Conservation (phyloP, 331 rosid genomes). For the Pyracantha coccinea region DNA sequence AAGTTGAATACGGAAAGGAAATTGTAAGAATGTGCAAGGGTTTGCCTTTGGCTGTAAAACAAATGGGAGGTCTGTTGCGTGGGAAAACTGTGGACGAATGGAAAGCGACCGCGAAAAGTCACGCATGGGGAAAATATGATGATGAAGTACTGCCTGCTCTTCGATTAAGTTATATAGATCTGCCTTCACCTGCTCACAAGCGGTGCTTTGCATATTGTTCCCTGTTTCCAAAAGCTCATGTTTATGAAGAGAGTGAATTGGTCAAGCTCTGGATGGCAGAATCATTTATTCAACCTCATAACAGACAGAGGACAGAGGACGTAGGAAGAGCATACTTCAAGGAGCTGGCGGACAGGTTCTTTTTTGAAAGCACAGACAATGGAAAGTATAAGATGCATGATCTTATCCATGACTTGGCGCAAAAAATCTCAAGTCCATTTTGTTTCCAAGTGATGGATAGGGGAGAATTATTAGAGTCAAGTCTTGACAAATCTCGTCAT, state of each 20-base stretch:
- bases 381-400: conserved; percentile 4
- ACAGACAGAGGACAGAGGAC: background rate
- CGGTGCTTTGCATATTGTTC: conserved; percentile 8
- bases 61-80: conserved; percentile 5
- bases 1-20: background rate
- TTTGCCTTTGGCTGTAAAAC: conserved; percentile 10
- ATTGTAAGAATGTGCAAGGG: conserved; percentile 5
- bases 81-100: background rate
- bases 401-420: conserved; percentile 13
- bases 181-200: background rate
- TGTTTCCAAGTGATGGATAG: background rate
- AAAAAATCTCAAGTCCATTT: background rate
- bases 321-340: background rate
- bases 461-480: background rate
- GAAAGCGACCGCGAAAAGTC: background rate
- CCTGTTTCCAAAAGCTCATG: conserved; percentile 6
- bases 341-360: conserved; percentile 7
- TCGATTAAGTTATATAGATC: conserved; percentile 3
- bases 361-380: background rate
- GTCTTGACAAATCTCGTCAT: background rate
- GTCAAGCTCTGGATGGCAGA: conserved; percentile 7
- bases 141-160: background rate
- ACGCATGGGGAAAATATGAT: background rate
- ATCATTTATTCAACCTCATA: background rate
- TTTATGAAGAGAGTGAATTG: background rate